Conservation (phyloP, 2,329 filamentous ascomycete genomes). For the Colletotrichum higginsianum region DNA sequence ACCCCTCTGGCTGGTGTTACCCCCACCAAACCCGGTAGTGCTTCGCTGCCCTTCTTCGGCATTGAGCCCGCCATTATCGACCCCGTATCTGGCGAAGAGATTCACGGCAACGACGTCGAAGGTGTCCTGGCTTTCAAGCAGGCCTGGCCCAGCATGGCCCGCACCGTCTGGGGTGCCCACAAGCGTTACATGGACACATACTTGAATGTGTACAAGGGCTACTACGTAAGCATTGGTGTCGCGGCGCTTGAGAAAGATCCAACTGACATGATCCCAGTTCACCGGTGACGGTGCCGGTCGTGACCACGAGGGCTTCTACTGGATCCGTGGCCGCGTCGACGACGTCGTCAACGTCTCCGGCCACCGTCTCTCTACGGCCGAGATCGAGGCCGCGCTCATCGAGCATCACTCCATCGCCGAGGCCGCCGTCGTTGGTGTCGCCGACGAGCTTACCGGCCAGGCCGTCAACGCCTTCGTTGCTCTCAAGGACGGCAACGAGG, state of each 20-base stretch:
- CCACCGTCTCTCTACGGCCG: slow-evolving; percentile 94
- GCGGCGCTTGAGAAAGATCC: neutral
- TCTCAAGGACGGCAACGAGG: slow-evolving; percentile 87
- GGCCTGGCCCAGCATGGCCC: slow-evolving; percentile 97
- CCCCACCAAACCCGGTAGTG: slow-evolving; percentile 95
- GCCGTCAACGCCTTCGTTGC: slow-evolving; percentile 97
- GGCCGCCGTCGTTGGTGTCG: slow-evolving; percentile 93
- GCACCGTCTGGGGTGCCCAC: slow-evolving; percentile 97
- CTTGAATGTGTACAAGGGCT: slow-evolving; percentile 96
- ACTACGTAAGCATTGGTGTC: slow-evolving; percentile 80
- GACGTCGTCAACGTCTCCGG: slow-evolving; percentile 99
- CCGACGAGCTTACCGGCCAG: slow-evolving; percentile 95
- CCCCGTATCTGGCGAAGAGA: slow-evolving; percentile 93
- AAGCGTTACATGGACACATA: slow-evolving; percentile 99
- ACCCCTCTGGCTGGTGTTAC: slow-evolving; percentile 93
- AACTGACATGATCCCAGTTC: slow-evolving; percentile 68
- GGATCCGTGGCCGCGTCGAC: slow-evolving; percentile 98
- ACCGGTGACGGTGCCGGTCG: slow-evolving; percentile 94
- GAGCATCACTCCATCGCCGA: slow-evolving; percentile 93
- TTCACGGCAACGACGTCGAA: slow-evolving; percentile 96
- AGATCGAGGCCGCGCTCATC: slow-evolving; percentile 96
- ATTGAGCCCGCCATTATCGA: slow-evolving; percentile 98
- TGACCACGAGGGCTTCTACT: slow-evolving; percentile 99
- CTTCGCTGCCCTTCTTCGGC: slow-evolving; percentile 97
- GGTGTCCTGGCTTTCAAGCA: slow-evolving; percentile 98